A percentile compares a stretch with the other conserved stretches of the same genome.
Conservation (phyloP, 257 asterid species). For the Scutellaria baicalensis region DNA sequence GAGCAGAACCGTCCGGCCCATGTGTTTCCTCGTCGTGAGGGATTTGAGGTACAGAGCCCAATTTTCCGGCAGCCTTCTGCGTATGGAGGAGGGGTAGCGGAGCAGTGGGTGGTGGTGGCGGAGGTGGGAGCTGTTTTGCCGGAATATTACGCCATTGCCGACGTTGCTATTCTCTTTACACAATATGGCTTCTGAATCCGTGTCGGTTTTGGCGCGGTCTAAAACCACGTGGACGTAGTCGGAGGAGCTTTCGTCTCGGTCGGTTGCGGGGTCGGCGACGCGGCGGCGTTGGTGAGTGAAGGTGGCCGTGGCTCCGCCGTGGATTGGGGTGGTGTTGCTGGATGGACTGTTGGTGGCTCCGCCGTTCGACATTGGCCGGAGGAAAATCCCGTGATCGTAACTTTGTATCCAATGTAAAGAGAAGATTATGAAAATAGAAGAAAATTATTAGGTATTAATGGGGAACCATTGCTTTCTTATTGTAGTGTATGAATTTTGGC, state of each 20-base stretch:
- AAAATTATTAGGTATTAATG: not conserved
- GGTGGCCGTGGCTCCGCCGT: slow-evolving; percentile 12
- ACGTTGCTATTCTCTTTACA: not conserved
- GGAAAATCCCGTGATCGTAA: not conserved
- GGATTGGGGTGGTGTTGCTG: not conserved
- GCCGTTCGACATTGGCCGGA: slow-evolving; percentile 20
- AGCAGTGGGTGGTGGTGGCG: slow-evolving; percentile 26
- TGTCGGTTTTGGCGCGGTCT: not conserved
- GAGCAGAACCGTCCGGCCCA: slow-evolving; percentile 31
- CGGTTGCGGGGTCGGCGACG: not conserved
- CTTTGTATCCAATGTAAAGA: not conserved
- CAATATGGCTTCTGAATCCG: slow-evolving; percentile 15
- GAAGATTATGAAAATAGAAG: not conserved
- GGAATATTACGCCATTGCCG: not conserved
- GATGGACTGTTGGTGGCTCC: slow-evolving; percentile 11
- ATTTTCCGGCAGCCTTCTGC: slow-evolving; percentile 4
- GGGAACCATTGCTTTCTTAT: not conserved
- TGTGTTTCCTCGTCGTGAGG: slow-evolving; percentile 37
- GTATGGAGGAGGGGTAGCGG: slow-evolving; percentile 4
- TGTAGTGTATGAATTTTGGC: not conserved
- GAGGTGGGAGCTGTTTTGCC: not conserved
- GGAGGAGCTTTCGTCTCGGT: not conserved
- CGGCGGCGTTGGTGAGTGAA: slow-evolving; percentile 32
- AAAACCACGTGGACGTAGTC: not conserved
- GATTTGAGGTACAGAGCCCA: slow-evolving; percentile 11